Base-by-base conservation (phyloP, 2,329 filamentous ascomycete genomes). In the Orbilia blumenaviensis region DNA sequence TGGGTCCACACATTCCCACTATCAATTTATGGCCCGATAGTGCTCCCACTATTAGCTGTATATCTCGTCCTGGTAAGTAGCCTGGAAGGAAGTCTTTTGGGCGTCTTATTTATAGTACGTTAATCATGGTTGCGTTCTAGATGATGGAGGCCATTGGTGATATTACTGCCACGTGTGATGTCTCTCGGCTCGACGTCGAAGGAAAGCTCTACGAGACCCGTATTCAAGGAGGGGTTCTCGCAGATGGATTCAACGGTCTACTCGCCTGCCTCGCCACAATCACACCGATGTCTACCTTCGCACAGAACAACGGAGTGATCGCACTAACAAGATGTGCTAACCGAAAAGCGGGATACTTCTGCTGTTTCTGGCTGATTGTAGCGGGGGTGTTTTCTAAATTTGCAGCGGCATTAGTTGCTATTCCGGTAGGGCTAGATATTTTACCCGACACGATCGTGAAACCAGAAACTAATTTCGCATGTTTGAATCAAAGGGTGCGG, bases 331-430 rank as follows among this genome's bases (percentile, higher is more conserved):
- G 89, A 25, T 91, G 89, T 79, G 89, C 89, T 0, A 91, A 90
- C 80, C 86, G 89, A 62, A 88, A 88, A 56, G 89, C 90, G 2
- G 89, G 89, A 0, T 91, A 89, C 82, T 88, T 86, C 73, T 88
- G 86, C 79, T 89, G 88, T 80, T 86, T 88, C 78, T 91, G 90
- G 84, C 84, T 91, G 18, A 82, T 91, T 32, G 80, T 92, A 72
- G 91, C 91, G 88, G 90, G 89, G 5, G 85, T 91, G 60, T 91
- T 91, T 80, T 87, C 89, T 64, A 91, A 91, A 80, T 91, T 91
- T 78, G 89, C 89, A 1, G 89, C 89, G 0, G 87, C 90, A 0
- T 86, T 92, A 3, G 88, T 90, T 0, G 85, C 89, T 7, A 92
- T 92, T 78, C 90, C 89, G 0, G 82, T 83, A 63, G 54, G 69